Base-by-base conservation (phyloP, 805 yeast species). In the Kockiozyma suomiensis region DNA sequence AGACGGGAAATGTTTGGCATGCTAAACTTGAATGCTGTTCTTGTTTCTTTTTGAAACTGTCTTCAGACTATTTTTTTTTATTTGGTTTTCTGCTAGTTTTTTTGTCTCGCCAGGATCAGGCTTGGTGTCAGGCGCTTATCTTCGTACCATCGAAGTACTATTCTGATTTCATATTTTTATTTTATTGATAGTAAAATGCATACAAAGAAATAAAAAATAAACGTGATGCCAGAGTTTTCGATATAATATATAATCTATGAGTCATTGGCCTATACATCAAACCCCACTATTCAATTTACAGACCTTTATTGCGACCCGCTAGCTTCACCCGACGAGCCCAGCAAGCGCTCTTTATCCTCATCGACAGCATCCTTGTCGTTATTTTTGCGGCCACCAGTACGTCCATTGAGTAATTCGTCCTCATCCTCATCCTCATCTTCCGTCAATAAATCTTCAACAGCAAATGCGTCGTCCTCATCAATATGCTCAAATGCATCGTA, bases 401-500 rank as follows among this genome's bases (percentile, higher is more conserved):
- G 41, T 35, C 56, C 38, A 30, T 6, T 23, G 17, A 30, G 46
- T 43, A 40, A 50, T n/a, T 45, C 50, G n/a, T 50, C 58, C 19
- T 52, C 58, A 13, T 38, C 67, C 10, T 62, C 56, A 26, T 54
- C 54, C n/a, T 63, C 64, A 23, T 26, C 67, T n/a, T 50, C 58
- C 15, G 62, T 53, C 42, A 59, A 33, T 33, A 61, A 19, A 46
- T 57, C 63, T 8, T 63, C 65, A 13, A 60, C 61, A 10, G 62
- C 66, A 49, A 58, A 58, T 33, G 61, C 61, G 41, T 58, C 62
- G 26, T 64, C 66, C 32, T 59, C 66, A 26, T 60, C 68, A 21
- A 61, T 65, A 45, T 64, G 56, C 46, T 59, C 61, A 51, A 62
- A 60, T 35, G 68, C 66, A 48, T 63, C 57, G 28, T 63, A 63